Evolutionary conservation across 108 stramenopile species (phyloP), one percentile per base, ranked within the genome.

Genomic region (Conticribra weissflogii): DNA sequence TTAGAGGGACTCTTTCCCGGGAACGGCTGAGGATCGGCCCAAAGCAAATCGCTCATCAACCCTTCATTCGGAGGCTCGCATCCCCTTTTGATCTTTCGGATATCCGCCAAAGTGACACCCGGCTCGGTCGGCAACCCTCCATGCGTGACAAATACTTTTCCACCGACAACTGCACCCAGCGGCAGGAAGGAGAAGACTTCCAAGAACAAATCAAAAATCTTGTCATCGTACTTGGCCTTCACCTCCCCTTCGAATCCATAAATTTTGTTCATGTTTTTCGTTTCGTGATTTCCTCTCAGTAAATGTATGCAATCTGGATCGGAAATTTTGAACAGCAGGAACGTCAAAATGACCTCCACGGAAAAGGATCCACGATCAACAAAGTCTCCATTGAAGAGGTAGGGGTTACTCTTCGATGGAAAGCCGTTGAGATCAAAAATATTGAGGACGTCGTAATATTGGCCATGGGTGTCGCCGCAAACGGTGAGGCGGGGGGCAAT

Each of bases 211-310:
- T 89, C 86, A 83, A 98, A 97, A 41, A 97, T 95, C 53, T 88
- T 91, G 48, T 90, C 90, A 70, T 99, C 99, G 81, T 95, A 98
- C 83, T 99, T 99, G 72, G 95, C 92, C 82, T 89, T 96, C 45
- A 96, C 97, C 81, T 99, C 99, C 24, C 99, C 99, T 71, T 98
- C 97, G 74, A 98, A 98, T 19, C 99, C 99, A 76, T 99, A 99
- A 47, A 98, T 96, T 67, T 95, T 92, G 81, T 97, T 98, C 98
- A 99, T 98, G 72, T 97, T 97, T 81, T 95, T 95, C 50, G 96
- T 98, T 79, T 99, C 99, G 79, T 99, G 99, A 82, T 99, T 99
- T 0, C 99, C 98, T 23, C 99, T 65, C 18, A 82, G 88, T 66
- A 99, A 65, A 71, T 88, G 83, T 28, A 99, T 92, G 63, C 87